These are phyloP conservation scores for Elsinoe ampelina DNA, from an alignment of 2,329 filamentous ascomycete genomes.

Conservation along the genomic window DNA sequence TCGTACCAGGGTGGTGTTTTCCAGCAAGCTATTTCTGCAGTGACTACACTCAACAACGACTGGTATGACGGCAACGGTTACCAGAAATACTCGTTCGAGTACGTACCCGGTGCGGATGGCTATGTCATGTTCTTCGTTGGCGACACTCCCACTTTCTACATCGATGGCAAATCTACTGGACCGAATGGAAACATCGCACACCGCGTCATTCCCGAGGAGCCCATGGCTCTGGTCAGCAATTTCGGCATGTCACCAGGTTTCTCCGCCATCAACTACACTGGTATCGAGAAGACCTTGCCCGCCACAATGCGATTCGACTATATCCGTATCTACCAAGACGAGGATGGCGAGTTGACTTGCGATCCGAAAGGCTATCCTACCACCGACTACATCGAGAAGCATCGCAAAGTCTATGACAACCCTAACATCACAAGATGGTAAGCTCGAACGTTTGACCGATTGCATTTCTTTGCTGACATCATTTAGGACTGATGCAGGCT, in stretches of 20 bases:
- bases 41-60: conserved; percentile 44
- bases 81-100: conserved; percentile 49
- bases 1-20: conserved; percentile 45
- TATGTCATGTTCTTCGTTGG: conserved; percentile 47
- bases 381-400: conserved; percentile 41
- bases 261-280: conserved; percentile 33
- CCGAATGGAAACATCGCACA: conserved; percentile 45
- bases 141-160: conserved; percentile 41
- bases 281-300: conserved; percentile 35
- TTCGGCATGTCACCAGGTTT: conserved; percentile 44
- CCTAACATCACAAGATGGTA: conserved; percentile 42
- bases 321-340: conserved; percentile 46
- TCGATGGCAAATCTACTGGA: conserved; percentile 44
- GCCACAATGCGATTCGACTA: conserved; percentile 47
- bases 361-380: conserved; percentile 47
- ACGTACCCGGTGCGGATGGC: conserved; percentile 39
- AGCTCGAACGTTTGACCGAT: too few relatives aligned
- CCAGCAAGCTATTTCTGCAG: conserved; percentile 48
- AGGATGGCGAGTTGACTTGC: conserved; percentile 41
- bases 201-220: conserved; percentile 43
- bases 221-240: conserved; percentile 47
- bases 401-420: conserved; percentile 41
- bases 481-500: conserved; percentile 23
- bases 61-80: conserved; percentile 48
- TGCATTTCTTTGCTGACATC: conserved; percentile 8